Evolutionary conservation across 345 rosid genomes (phyloP).

Genomic region (Eucalyptus urophylla): DNA sequence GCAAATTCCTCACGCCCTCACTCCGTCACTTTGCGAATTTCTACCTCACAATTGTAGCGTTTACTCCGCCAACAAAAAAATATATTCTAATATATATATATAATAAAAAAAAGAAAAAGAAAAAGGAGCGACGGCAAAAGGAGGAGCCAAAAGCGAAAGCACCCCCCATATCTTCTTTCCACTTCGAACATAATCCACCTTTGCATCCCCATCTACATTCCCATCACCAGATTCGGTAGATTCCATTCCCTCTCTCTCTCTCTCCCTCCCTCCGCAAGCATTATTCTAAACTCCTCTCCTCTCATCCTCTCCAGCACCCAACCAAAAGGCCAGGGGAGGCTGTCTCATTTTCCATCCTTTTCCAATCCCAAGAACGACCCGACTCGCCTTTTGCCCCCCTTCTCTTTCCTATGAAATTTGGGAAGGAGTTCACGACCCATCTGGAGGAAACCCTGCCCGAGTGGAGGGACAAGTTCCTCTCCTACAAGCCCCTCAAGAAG

Average conservation of each 20-base stretch:
- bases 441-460: slow-evolving; percentile 85
- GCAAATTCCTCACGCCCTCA: background rate
- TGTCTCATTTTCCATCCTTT: background rate
- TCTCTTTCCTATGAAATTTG: slow-evolving; percentile 54
- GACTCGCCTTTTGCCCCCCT: background rate
- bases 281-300: background rate
- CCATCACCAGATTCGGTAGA: background rate
- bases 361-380: background rate
- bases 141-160: background rate
- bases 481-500: slow-evolving; percentile 84
- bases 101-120: too few species aligned
- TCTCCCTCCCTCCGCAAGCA: background rate
- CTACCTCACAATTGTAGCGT: background rate
- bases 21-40: background rate
- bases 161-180: background rate
- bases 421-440: slow-evolving; percentile 82
- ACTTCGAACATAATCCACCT: background rate
- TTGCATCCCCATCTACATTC: background rate
- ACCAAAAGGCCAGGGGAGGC: background rate
- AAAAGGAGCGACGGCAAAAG: background rate
- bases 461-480: slow-evolving; percentile 95
- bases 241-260: background rate
- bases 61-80: background rate
- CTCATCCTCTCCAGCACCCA: background rate
- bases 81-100: too few species aligned